Evolutionary conservation across 306 rosid genomes (phyloP), one percentile per base, ranked within the genome.

Genomic region (Geum urbanum): DNA sequence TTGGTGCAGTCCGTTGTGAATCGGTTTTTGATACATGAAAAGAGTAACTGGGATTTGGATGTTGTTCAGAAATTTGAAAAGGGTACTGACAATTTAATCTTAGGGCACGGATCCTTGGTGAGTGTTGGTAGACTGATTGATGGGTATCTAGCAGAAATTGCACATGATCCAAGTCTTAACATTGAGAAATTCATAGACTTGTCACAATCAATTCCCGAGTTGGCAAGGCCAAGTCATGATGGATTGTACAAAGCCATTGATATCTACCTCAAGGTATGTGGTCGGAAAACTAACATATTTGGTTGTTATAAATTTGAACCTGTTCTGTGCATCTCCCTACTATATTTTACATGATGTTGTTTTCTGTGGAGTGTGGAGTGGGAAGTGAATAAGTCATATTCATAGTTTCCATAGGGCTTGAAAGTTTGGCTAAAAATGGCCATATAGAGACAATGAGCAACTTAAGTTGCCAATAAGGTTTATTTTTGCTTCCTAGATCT

Each of bases 141-240:
- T 41, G 75, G 80, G 56, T 95, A 91, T 82, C 87, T 91, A 32
- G 79, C 80, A 0, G 96, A 91, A 87, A 76, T 95, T 79, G 90
- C 96, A 0, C 70, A 39, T 55, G 97, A 91, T 76, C 86, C 74
- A 7, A 91, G 86, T 77, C 87, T 95, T 56, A 58, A 80, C 19
- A 85, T 84, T 56, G 48, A 83, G 49, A 72, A 84, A 78, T 95
- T 91, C 76, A 56, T 89, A 40, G 86, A 72, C 61, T 70, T 95
- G 70, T 82, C 97, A 1, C 86, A 76, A 83, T 84, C 88, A 51
- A 67, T 91, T 78, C 96, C 97, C 10, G 88, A 78, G 43, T 80
- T 77, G 48, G 87, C 86, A 9, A 80, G 97, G 82, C 92, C 95
- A 47, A 82, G 86, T 76, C 99, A 95, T 56, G 96, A 95, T 75